These are phyloP conservation scores for Ophiocordyceps sinensis DNA, from an alignment of 2,329 filamentous ascomycete genomes.

Conservation along the genomic window DNA sequence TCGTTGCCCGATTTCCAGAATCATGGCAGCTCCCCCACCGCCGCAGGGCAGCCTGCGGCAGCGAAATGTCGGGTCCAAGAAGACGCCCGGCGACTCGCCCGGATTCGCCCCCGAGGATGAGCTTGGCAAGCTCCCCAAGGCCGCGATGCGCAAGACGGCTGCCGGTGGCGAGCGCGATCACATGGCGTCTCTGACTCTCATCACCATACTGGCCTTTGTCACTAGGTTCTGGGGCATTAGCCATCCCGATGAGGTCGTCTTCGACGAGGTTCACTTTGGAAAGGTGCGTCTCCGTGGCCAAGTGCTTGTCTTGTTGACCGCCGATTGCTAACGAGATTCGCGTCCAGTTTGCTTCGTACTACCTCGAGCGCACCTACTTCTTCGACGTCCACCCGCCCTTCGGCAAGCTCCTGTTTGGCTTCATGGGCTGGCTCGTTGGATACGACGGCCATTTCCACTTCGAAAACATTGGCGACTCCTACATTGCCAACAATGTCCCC, in stretches of 20 bases:
- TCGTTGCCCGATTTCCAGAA: constrained; percentile 8
- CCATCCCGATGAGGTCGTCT: constrained; percentile 92
- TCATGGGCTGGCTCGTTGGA: constrained; percentile 94
- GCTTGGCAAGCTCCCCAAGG: constrained; percentile 33
- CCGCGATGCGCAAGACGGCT: constrained; percentile 17
- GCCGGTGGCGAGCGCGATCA: constrained; percentile 64
- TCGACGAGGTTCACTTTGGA: constrained; percentile 98
- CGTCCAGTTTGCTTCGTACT: constrained; percentile 56
- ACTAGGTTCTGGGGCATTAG: constrained; percentile 94
- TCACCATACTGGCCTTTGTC: constrained; percentile 73
- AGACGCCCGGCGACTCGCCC: constrained; percentile 24
- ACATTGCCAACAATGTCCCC: constrained; percentile 91
- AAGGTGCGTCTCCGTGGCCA: constrained; percentile 50
- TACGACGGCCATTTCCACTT: constrained; percentile 97
- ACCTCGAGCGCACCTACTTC: constrained; percentile 95
- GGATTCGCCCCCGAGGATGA: constrained; percentile 27
- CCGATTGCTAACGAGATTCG: not conserved
- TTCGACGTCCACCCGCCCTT: constrained; percentile 99
- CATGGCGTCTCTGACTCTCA: constrained; percentile 58
- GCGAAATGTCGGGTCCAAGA: constrained; percentile 38
- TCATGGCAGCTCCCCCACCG: constrained; percentile 33
- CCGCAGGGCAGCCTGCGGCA: constrained; percentile 46
- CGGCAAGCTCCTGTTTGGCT: constrained; percentile 91
- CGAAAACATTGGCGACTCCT: constrained; percentile 98
- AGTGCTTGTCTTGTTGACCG: not conserved